Evolutionary conservation across 345 rosid species (phyloP).

Genomic region (Gossypium raimondii): DNA sequence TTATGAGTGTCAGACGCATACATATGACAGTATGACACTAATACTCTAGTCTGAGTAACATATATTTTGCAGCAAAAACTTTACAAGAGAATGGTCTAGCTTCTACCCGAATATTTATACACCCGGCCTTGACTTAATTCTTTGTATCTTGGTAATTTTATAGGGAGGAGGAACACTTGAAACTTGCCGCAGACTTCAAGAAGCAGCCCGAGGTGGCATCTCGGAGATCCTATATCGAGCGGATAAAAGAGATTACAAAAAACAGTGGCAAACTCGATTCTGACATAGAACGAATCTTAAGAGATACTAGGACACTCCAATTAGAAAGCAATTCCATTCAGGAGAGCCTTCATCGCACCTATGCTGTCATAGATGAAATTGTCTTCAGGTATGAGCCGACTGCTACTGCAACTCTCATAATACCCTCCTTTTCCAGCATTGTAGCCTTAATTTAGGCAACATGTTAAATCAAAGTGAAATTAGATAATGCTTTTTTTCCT

Average conservation of each 20-base stretch:
- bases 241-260: slow-evolving; percentile 73
- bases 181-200: slow-evolving; percentile 43
- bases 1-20: neutral
- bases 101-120: neutral
- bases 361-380: slow-evolving; percentile 73
- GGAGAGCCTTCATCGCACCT: slow-evolving; percentile 82
- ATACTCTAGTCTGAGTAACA: neutral
- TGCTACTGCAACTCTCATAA: neutral
- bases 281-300: slow-evolving; percentile 66
- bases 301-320: slow-evolving; percentile 80
- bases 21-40: neutral
- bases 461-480: neutral
- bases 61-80: neutral
- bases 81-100: neutral
- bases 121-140: neutral
- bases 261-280: slow-evolving; percentile 77
- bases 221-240: slow-evolving; percentile 56
- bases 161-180: slow-evolving; percentile 58
- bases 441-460: neutral
- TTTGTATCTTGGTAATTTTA: slow-evolving; percentile 6
- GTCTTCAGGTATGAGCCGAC: slow-evolving; percentile 49
- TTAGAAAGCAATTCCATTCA: slow-evolving; percentile 76
- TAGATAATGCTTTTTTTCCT: slow-evolving; percentile 17
- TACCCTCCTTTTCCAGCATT: neutral
- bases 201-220: slow-evolving; percentile 50